Base-by-base conservation (phyloP, 345 rosid genomes). In the Pistacia vera region DNA sequence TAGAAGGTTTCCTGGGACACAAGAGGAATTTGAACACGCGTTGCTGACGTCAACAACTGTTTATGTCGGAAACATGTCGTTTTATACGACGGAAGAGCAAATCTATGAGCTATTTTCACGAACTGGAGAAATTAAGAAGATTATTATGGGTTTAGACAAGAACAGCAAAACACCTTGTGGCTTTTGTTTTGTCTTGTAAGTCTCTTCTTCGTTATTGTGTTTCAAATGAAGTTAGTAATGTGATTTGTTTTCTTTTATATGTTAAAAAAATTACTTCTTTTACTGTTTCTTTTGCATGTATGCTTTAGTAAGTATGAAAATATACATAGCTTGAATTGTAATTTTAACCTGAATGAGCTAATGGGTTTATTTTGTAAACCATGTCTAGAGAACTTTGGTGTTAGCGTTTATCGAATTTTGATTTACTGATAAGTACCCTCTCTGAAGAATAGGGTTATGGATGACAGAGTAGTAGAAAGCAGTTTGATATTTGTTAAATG, bases 131-230 rank as follows among this genome's bases (percentile, higher is more conserved):
- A 81, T 93, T 46, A 96, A 96, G 89, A 96, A 92, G 92, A 91
- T 96, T 3, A 96, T 89, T 76, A 96, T 96, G 99, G 99, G 99
- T 0, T 85, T 96, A 70, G 99, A 96, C 77, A 96, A 96, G 94
- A 93, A 96, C 81, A 75, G 88, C 4, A 96, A 96, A 78, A 96
- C 99, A 2, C 99, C 99, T 17, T 96, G 99, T 79, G 99, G 99
- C 63, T 96, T 96, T 75, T 96, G 98, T 78, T 96, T 96, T 80
- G 95, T 90, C 80, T 58, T 83, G 99, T 96, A 83, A 59, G 91
- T 83, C 49, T 63, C 73, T 72, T 51, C 12, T 20, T 5, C 8
- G 5, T 71, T 4, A 3, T 66, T 22, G 33, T 20, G 33, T 59
- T 41, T 59, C 55, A 58, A 6, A 33, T 20, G 58, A 59, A 28